Evolutionary conservation across 2,329 filamentous ascomycete species (phyloP).

Genomic region (Hortaea sp.): DNA sequence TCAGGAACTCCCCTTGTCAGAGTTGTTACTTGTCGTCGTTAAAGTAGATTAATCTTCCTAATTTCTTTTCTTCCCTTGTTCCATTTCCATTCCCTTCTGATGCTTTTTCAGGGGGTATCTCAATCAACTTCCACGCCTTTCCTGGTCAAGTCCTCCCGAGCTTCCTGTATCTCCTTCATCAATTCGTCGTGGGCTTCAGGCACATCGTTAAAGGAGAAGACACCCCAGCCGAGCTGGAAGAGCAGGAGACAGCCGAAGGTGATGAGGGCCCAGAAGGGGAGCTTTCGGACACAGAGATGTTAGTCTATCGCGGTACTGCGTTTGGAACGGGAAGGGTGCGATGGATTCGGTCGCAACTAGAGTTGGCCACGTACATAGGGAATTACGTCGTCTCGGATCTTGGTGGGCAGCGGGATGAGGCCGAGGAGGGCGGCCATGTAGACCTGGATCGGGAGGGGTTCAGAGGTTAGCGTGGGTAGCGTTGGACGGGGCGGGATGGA

Average conservation of each 20-base stretch:
- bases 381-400: slow-evolving; percentile 74
- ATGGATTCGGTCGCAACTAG: not conserved
- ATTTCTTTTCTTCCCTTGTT: too few relatives aligned
- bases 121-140: slow-evolving; percentile 72
- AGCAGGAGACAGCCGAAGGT: slow-evolving; percentile 87
- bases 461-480: too few relatives aligned
- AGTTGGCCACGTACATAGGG: slow-evolving; percentile 60
- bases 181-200: slow-evolving; percentile 83
- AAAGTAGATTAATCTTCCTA: too few relatives aligned
- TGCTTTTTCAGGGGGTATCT: slow-evolving; percentile 9
- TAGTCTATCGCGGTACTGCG: not conserved
- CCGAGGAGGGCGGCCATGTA: slow-evolving; percentile 81
- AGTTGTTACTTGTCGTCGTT: too few relatives aligned
- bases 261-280: slow-evolving; percentile 88
- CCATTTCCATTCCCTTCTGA: not conserved
- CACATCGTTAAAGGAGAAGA: slow-evolving; percentile 94
- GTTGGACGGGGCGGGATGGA: too few relatives aligned
- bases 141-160: slow-evolving; percentile 60
- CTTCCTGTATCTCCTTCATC: slow-evolving; percentile 71
- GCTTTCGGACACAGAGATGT: slow-evolving; percentile 41
- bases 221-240: slow-evolving; percentile 81
- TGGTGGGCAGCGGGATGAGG: slow-evolving; percentile 66
- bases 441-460: slow-evolving; percentile 45
- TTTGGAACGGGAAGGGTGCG: not conserved
- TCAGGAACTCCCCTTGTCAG: too few relatives aligned